Evolutionary conservation across 768 basidiomycete genomes (phyloP).

Genomic region (Leucocoprinus birnbaumii): DNA sequence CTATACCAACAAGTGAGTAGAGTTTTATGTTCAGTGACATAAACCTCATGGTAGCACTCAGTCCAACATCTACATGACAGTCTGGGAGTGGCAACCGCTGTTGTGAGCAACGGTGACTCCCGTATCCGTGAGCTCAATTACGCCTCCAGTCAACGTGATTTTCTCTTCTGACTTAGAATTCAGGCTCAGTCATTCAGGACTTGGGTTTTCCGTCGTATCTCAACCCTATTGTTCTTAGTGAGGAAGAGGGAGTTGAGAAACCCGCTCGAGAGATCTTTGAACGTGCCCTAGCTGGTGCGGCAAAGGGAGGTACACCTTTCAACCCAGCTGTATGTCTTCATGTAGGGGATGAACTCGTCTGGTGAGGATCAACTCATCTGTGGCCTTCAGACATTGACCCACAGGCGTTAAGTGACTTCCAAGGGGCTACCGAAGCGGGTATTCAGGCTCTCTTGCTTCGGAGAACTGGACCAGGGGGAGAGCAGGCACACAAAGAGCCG

Average conservation of each 20-base stretch:
- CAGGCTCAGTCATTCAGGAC: slow-evolving; percentile 55
- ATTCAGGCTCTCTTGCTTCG: slow-evolving; percentile 57
- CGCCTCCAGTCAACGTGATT: background rate
- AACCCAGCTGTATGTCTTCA: slow-evolving; percentile 51
- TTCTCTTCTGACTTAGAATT: background rate
- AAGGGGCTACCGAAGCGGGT: slow-evolving; percentile 54
- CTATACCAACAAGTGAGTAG: slow-evolving; percentile 26
- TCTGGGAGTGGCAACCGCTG: slow-evolving; percentile 46
- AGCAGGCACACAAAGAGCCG: slow-evolving; percentile 38
- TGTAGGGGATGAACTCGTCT: slow-evolving; percentile 70
- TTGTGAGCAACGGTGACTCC: slow-evolving; percentile 72
- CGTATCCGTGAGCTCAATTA: slow-evolving; percentile 55
- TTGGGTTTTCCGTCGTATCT: slow-evolving; percentile 50
- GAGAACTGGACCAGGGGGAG: slow-evolving; percentile 45
- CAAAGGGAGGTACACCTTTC: slow-evolving; percentile 22
- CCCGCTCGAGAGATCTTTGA: slow-evolving; percentile 59
- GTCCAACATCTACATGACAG: slow-evolving; percentile 42
- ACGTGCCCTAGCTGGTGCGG: slow-evolving; percentile 33
- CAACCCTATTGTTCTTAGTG: slow-evolving; percentile 62
- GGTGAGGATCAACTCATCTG: slow-evolving; percentile 36
- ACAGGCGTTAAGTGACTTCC: slow-evolving; percentile 51
- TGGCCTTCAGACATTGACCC: background rate
- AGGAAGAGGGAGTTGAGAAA: slow-evolving; percentile 68
- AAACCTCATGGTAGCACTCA: slow-evolving; percentile 17
- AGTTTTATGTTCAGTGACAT: background rate